A percentile compares a stretch with the other conserved stretches of the same genome.
These are phyloP conservation scores for Huiozyma sinensis DNA, from an alignment of 805 yeast species.

Conservation along the genomic window DNA sequence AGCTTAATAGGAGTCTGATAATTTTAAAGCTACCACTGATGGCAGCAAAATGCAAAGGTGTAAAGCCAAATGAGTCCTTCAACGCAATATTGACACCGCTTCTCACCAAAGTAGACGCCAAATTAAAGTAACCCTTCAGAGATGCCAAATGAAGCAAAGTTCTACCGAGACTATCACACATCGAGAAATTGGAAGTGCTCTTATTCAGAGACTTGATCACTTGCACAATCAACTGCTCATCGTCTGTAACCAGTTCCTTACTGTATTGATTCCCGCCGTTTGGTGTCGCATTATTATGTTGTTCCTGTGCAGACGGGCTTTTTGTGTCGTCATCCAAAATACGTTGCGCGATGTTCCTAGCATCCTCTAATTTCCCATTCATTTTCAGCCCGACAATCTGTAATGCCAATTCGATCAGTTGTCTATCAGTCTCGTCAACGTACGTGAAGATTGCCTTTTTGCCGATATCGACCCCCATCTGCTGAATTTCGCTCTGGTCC, in stretches of 20 bases:
- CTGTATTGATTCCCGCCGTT: neutral
- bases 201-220: slow-evolving; percentile 56
- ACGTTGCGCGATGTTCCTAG: slow-evolving; percentile 83
- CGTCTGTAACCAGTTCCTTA: slow-evolving; percentile 5
- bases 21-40: slow-evolving; percentile 61
- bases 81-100: slow-evolving; percentile 59
- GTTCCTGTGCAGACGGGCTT: slow-evolving; percentile 2
- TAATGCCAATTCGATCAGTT: slow-evolving; percentile 85
- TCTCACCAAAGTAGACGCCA: slow-evolving; percentile 53
- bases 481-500: neutral
- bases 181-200: slow-evolving; percentile 67
- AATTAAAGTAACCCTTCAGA: slow-evolving; percentile 53
- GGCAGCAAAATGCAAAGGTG: slow-evolving; percentile 84
- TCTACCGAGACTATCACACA: slow-evolving; percentile 77
- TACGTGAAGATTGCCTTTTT: slow-evolving; percentile 61
- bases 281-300: neutral
- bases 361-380: slow-evolving; percentile 94
- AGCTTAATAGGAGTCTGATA: slow-evolving; percentile 49
- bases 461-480: slow-evolving; percentile 11
- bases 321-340: slow-evolving; percentile 52
- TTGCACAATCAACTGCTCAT: slow-evolving; percentile 33
- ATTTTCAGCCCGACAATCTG: slow-evolving; percentile 94
- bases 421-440: slow-evolving; percentile 90
- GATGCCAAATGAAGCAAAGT: slow-evolving; percentile 81
- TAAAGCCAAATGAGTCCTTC: slow-evolving; percentile 68